Base-by-base conservation (phyloP, 1,139 yeast genomes). In the Magnusiomyces tetraspermus region DNA sequence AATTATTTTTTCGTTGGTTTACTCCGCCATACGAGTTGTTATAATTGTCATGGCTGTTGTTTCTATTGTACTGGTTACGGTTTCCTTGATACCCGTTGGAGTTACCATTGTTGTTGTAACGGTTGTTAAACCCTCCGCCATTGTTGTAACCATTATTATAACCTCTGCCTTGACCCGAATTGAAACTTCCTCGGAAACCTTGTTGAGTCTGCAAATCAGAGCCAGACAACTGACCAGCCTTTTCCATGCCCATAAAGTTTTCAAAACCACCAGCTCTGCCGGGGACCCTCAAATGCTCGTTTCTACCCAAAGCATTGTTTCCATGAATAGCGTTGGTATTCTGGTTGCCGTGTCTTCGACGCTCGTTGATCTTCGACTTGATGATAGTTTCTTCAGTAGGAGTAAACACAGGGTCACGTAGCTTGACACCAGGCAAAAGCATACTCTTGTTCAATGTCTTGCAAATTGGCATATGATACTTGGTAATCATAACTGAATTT, bases 361-460 rank as follows among this genome's bases (percentile, higher is more conserved):
- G 21, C 19, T 52, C 54, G 8, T 51, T 52, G n/a, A 40, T 47
- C 19, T 37, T 31, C 10, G 46, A 28, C 17, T 51, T 53, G 21
- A 44, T 53, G 6, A 46, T 37, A 22, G 33, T 24, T 22, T 51
- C 55, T 22, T 50, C 51, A n/a, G 52, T 51, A 38, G 56, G 59
- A 5, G 80, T 79, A 49, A 90, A 72, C 1, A 83, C 83, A 13
- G 76, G 75, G 22, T 71, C 70, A 55, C 82, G 82, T 1, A 88
- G 76, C 55, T 82, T 79, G 61, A 75, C 86, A 0, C 97, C 97
- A 52, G 83, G 85, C 57, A 92, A 69, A 26, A 92, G 72, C 86
- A 92, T 85, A 2, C 95, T 84, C 65, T 92, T 92, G 52, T 72
- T 71, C 17, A 56, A 58, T 8, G 60, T 62, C 36, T 55, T 46